Evolutionary conservation across 768 basidiomycete species (phyloP), one percentile per base, ranked within the genome.

Genomic region (Mycena rosella): DNA sequence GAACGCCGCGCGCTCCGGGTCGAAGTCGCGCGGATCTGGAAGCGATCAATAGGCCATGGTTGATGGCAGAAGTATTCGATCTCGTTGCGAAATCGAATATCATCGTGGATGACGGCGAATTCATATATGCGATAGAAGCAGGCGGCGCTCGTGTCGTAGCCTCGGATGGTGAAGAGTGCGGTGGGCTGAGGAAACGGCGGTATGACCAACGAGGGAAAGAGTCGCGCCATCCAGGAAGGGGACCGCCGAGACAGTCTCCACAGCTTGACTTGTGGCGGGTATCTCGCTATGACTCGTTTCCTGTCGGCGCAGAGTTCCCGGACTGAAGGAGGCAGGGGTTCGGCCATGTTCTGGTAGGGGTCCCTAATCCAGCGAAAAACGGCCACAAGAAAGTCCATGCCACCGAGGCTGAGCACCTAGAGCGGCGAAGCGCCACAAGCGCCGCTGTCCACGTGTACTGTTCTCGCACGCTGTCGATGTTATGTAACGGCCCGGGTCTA

Each of bases 91-190:
- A 78, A 76, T 32, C 60, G 61, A 27, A 73, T 70, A 26, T 54
- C 73, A 60, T 69, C 69, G 53, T 73, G 68, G 11, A 75, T 60
- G 24, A 78, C 72, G 52, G 76, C 72, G 54, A 80, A 78, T 59
- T 77, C 63, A 57, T 79, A 80, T n/a, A 80, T 73, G 60, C 74
- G 73, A 69, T 78, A 75, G 67, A 80, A 78, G 17, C 74, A 79
- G 17, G 79, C 79, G 29, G 76, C 60, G 9, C 27, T 18, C 5
- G 51, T 63, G 49, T 32, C 71, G 72, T 22, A 65, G 65, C 20
- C 68, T 71, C 59, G 74, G 70, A 52, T 59, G 36, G 42, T 15
- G 20, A 64, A 49, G 47, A 60, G 47, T 17, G n/a, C n/a, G n/a
- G n/a, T n/a, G n/a, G n/a, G n/a, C n/a, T n/a, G n/a, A n/a, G n/a